Percentiles rank a stretch among this genome's conserved stretches.
Conservation (phyloP, 2,329 filamentous ascomycete genomes). For the Ophiocordyceps australis region DNA sequence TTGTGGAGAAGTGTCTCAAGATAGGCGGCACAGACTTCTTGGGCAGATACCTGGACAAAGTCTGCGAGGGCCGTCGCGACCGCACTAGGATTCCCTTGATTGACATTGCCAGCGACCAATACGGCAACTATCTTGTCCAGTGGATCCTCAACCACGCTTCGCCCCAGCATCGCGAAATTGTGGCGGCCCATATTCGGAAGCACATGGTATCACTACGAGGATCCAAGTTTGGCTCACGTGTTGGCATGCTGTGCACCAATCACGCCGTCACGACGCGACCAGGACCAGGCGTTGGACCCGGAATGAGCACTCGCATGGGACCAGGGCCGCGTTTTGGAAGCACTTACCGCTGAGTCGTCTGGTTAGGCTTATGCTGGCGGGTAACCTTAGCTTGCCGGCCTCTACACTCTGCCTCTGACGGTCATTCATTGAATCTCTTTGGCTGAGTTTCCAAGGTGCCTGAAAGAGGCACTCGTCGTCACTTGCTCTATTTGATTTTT, state of each 20-base stretch:
- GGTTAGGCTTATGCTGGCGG: no score
- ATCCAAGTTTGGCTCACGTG: conserved; percentile 94
- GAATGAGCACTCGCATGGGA: conserved; percentile 38
- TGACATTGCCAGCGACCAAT: conserved; percentile 96
- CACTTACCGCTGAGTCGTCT: conserved; percentile 31
- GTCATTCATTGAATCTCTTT: background rate
- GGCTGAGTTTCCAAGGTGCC: background rate
- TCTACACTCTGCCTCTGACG: no score
- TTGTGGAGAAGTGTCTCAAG: conserved; percentile 97
- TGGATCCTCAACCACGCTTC: conserved; percentile 86
- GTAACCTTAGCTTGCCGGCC: no score
- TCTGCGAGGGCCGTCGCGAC: conserved; percentile 80
- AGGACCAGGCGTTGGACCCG: conserved; percentile 59
- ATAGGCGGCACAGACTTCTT: conserved; percentile 85
- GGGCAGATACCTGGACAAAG: conserved; percentile 77
- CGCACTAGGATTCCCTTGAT: conserved; percentile 93
- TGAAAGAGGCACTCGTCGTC: conserved; percentile 5
- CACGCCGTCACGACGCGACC: conserved; percentile 77
- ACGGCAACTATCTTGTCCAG: conserved; percentile 95
- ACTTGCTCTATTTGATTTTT: conserved; percentile 10
- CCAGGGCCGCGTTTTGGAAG: conserved; percentile 39
- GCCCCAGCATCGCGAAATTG: conserved; percentile 77
- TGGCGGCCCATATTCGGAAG: conserved; percentile 88
- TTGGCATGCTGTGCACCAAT: conserved; percentile 98
- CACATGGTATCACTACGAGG: conserved; percentile 98